Evolutionary conservation across 2,329 filamentous ascomycete genomes (phyloP).

Genomic region (Endocalyx cinctus): DNA sequence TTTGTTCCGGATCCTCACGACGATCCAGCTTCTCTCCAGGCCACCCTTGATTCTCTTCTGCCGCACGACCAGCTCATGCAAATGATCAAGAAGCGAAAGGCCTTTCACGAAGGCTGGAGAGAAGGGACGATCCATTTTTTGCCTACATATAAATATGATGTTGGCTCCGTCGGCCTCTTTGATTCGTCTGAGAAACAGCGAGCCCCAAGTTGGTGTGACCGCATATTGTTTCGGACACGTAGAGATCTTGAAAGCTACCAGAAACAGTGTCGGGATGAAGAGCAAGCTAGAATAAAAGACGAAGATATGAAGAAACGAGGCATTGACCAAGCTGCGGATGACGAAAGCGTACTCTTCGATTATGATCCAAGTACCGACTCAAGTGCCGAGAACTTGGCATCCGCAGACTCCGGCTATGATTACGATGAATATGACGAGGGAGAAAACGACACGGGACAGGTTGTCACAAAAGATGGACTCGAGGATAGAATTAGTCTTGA

Average conservation of each 20-base stretch:
- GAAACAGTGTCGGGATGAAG: slow-evolving; percentile 54
- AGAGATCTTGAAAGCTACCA: slow-evolving; percentile 65
- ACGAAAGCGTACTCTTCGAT: slow-evolving; percentile 82
- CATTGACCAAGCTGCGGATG: slow-evolving; percentile 66
- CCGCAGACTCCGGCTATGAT: slow-evolving; percentile 44
- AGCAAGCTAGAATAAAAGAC: slow-evolving; percentile 65
- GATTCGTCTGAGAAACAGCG: slow-evolving; percentile 94
- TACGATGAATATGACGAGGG: slow-evolving; percentile 54
- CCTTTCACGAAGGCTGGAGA: slow-evolving; percentile 86
- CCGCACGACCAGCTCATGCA: slow-evolving; percentile 82
- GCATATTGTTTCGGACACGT: slow-evolving; percentile 80
- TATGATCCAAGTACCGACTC: slow-evolving; percentile 79
- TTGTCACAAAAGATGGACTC: slow-evolving; percentile 55
- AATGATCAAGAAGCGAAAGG: slow-evolving; percentile 69
- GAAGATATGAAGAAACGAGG: slow-evolving; percentile 81
- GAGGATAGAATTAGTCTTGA: slow-evolving; percentile 51
- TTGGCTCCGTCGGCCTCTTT: slow-evolving; percentile 87
- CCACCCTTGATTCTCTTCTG: slow-evolving; percentile 79
- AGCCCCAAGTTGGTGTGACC: slow-evolving; percentile 94
- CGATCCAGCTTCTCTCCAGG: slow-evolving; percentile 82
- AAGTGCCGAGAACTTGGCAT: slow-evolving; percentile 36
- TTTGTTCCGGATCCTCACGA: slow-evolving; percentile 63
- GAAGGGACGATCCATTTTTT: slow-evolving; percentile 86
- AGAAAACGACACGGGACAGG: slow-evolving; percentile 40
- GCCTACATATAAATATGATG: slow-evolving; percentile 96